Conservation (phyloP, 805 yeast genomes). For the Naumovozyma castellii region DNA sequence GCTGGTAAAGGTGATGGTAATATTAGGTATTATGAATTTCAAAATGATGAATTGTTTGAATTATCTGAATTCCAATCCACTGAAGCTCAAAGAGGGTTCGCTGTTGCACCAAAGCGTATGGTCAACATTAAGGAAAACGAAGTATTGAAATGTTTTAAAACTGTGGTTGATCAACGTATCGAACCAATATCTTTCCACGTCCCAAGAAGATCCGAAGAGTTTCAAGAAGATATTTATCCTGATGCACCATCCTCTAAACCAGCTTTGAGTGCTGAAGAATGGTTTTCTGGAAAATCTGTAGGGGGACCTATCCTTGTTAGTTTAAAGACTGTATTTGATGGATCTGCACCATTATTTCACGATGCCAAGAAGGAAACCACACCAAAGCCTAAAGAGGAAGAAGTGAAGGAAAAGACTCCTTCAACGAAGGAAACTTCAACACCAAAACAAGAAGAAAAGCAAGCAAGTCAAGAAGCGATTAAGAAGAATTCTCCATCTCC, state of each 20-base stretch:
- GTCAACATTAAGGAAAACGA: conserved; percentile 80
- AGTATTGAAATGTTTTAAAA: conserved; percentile 70
- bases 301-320: conserved; percentile 73
- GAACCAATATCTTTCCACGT: conserved; percentile 91
- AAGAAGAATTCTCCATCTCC: conserved; percentile 9
- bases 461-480: conserved; percentile 9
- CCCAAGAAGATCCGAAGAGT: conserved; percentile 88
- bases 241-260: conserved; percentile 77
- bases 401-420: conserved; percentile 4
- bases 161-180: conserved; percentile 72
- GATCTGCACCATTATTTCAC: conserved; percentile 44
- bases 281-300: conserved; percentile 68
- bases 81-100: conserved; percentile 94
- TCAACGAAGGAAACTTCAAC: conserved; percentile 6
- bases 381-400: conserved; percentile 28
- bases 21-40: conserved; percentile 86
- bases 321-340: conserved; percentile 74
- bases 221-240: conserved; percentile 89
- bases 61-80: conserved; percentile 83
- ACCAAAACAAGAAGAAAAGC: conserved; percentile 13
- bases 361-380: conserved; percentile 23
- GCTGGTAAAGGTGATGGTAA: conserved; percentile 99
- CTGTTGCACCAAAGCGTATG: conserved; percentile 74
- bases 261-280: conserved; percentile 71
- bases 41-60: conserved; percentile 71